A percentile compares a stretch with the other conserved stretches of the same genome.
Evolutionary conservation across 495 filamentous ascomycete genomes (phyloP).

Genomic region (Trypethelium eluteriae): DNA sequence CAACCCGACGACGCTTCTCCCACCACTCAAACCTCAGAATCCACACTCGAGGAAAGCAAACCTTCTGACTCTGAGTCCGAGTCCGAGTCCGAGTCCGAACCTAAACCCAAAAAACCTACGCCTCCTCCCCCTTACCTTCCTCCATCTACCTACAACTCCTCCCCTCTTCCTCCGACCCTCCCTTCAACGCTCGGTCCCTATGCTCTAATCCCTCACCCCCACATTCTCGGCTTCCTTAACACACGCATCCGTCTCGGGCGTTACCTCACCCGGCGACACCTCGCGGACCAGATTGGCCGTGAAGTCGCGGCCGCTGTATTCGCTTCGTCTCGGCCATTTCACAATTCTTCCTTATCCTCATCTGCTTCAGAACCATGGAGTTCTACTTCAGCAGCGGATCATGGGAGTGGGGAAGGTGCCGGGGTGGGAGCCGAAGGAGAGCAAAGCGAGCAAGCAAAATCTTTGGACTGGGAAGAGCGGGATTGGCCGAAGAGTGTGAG

Average conservation of each 20-base stretch:
- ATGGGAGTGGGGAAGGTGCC: constrained; percentile 21
- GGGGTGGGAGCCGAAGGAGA: constrained; percentile 27
- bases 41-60: not conserved
- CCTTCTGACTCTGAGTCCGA: constrained; percentile 15
- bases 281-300: constrained; percentile 84
- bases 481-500: constrained; percentile 81
- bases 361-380: constrained; percentile 32
- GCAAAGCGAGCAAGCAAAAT: constrained; percentile 58
- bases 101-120: constrained; percentile 48
- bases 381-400: constrained; percentile 9
- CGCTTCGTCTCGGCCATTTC: constrained; percentile 49
- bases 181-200: constrained; percentile 59
- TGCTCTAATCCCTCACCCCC: constrained; percentile 68
- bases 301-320: constrained; percentile 80
- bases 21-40: constrained; percentile 16
- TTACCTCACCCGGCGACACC: constrained; percentile 74
- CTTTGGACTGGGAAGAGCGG: constrained; percentile 67
- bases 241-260: constrained; percentile 80
- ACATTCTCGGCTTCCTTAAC: constrained; percentile 88
- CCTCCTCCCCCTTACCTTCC: constrained; percentile 59
- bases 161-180: constrained; percentile 50
- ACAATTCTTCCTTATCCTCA: constrained; percentile 20
- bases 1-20: constrained; percentile 33
- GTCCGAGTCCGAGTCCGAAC: constrained; percentile 24
- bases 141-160: constrained; percentile 57